Percentiles rank a stretch among this genome's conserved stretches.
phyloP scores from a whole-genome alignment of 768 basidiomycete genomes.

The Phlegmacium glaucopus region DNA sequence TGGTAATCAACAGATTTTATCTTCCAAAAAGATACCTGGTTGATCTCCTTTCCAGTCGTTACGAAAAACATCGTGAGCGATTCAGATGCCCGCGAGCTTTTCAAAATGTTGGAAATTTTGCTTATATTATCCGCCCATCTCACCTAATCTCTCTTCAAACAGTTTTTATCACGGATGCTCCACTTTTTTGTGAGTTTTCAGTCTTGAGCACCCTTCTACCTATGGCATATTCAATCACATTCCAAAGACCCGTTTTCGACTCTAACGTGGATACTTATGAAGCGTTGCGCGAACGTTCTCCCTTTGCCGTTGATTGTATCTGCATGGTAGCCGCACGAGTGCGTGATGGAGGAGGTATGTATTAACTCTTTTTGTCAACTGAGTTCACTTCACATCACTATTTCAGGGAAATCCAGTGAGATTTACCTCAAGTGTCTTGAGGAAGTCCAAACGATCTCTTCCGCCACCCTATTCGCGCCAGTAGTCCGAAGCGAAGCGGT shows the following conservation, averaged over 20 bases:
- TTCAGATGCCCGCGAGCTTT: slow-evolving; percentile 80
- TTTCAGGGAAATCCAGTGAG: slow-evolving; percentile 68
- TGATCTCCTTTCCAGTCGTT: slow-evolving; percentile 53
- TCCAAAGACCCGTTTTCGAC: slow-evolving; percentile 74
- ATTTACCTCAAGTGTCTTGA: slow-evolving; percentile 69
- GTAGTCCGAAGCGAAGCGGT: slow-evolving; percentile 84
- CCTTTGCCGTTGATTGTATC: slow-evolving; percentile 89
- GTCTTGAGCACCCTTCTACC: too few species aligned
- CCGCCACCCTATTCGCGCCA: slow-evolving; percentile 83
- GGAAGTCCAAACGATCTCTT: slow-evolving; percentile 83
- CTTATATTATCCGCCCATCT: slow-evolving; percentile 3
- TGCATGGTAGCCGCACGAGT: slow-evolving; percentile 93
- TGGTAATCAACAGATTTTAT: slow-evolving; percentile 38
- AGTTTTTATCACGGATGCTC: slow-evolving; percentile 95
- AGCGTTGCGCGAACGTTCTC: slow-evolving; percentile 81
- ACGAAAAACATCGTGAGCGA: slow-evolving; percentile 81
- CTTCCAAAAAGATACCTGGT: slow-evolving; percentile 1
- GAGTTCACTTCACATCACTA: slow-evolving; percentile 8
- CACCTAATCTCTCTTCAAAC: background rate
- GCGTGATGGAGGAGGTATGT: slow-evolving; percentile 84
- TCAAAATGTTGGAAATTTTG: slow-evolving; percentile 62
- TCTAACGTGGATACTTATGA: slow-evolving; percentile 81
- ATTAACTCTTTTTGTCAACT: background rate
- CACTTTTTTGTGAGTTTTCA: slow-evolving; percentile 23
- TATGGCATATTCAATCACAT: background rate